Percentiles rank a stretch among this genome's conserved stretches.
Conservation (phyloP, 345 rosid species). For the Draba incana region DNA sequence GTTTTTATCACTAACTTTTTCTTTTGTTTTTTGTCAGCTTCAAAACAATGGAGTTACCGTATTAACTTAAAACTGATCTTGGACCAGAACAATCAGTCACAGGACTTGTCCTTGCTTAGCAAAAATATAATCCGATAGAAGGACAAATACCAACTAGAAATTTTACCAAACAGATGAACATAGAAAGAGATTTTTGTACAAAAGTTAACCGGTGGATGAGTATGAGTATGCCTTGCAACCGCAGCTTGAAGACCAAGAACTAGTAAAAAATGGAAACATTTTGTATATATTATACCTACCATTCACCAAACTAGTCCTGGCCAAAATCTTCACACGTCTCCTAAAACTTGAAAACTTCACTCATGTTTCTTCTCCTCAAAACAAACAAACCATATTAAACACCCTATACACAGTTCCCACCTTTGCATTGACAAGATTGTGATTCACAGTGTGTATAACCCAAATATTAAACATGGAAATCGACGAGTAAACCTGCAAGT, state of each 20-base stretch:
- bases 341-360: constrained; percentile 24
- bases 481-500: constrained; percentile 34
- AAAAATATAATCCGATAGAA: constrained; percentile 3
- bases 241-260: constrained; percentile 21
- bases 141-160: constrained; percentile 5
- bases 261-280: constrained; percentile 13
- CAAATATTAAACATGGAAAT: constrained; percentile 17
- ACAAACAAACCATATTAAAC: constrained; percentile 27
- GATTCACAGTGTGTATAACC: constrained; percentile 19
- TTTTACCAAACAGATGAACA: constrained; percentile 23
- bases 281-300: neutral
- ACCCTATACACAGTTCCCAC: constrained; percentile 24
- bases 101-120: neutral
- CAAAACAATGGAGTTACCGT: constrained; percentile 2
- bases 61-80: constrained; percentile 14
- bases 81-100: constrained; percentile 11
- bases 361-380: constrained; percentile 29
- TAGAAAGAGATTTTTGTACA: constrained; percentile 2
- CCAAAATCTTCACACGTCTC: constrained; percentile 3
- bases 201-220: neutral
- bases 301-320: constrained; percentile 29
- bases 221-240: constrained; percentile 12
- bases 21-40: neutral
- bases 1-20: neutral
- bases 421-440: constrained; percentile 28